phyloP scores from a whole-genome alignment of 805 yeast genomes.

The Phaffomyces antillensis region DNA sequence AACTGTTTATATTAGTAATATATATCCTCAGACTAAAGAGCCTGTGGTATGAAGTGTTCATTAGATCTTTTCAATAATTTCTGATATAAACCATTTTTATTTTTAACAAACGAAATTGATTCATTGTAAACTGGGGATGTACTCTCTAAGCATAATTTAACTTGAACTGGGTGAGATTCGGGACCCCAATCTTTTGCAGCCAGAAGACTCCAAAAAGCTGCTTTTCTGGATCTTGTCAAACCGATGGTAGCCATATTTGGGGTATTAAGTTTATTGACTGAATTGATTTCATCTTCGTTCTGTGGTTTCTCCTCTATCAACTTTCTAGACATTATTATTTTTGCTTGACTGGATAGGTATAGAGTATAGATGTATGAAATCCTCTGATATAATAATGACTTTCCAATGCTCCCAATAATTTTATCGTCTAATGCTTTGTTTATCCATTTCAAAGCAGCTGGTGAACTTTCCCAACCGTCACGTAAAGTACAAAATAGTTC shows the following conservation, averaged over 20 bases:
- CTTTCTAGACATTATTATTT: conserved; percentile 22
- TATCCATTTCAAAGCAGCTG: conserved; percentile 35
- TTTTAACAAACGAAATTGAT: conserved; percentile 14
- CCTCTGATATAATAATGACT: conserved; percentile 46
- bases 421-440: conserved; percentile 41
- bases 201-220: conserved; percentile 68
- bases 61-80: conserved; percentile 2
- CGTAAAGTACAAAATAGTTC: conserved; percentile 53
- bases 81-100: conserved; percentile 15
- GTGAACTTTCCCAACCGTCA: conserved; percentile 36
- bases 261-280: conserved; percentile 26
- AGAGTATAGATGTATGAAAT: conserved; percentile 44
- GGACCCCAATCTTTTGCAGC: conserved; percentile 67
- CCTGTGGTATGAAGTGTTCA: background rate
- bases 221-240: conserved; percentile 59
- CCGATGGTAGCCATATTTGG: conserved; percentile 39
- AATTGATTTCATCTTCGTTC: conserved; percentile 3
- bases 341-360: conserved; percentile 34
- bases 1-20: too few species aligned
- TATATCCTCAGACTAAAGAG: too few species aligned
- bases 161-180: conserved; percentile 22
- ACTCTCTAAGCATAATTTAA: conserved; percentile 22
- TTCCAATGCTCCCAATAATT: conserved; percentile 39
- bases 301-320: conserved; percentile 12
- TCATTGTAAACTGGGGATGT: conserved; percentile 25